These are phyloP conservation scores for Botrytis cinerea DNA, from an alignment of 2,329 filamentous ascomycete genomes.

Conservation along the genomic window DNA sequence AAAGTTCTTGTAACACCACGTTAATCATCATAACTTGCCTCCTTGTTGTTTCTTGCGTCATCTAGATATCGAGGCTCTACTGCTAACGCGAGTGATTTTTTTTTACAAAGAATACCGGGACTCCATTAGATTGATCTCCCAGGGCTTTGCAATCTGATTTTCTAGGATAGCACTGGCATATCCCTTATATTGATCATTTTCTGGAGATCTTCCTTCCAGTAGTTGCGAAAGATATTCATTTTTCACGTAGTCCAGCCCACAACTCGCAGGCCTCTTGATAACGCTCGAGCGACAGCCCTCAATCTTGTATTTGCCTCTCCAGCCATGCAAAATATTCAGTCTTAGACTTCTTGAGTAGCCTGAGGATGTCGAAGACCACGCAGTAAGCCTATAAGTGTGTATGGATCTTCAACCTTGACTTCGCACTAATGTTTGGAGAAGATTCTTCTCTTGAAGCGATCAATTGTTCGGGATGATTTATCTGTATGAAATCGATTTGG, in stretches of 20 bases:
- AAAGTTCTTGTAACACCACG: background rate
- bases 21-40: background rate
- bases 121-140: background rate
- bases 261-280: background rate
- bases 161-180: background rate
- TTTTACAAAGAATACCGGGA: background rate
- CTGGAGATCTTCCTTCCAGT: background rate
- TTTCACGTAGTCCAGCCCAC: background rate
- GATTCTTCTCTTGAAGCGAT: accelerated
- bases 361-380: background rate
- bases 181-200: background rate
- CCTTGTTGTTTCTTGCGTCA: background rate
- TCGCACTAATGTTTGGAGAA: background rate
- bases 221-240: background rate
- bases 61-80: background rate
- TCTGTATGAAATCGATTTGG: background rate
- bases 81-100: background rate
- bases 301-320: background rate
- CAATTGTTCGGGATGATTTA: background rate
- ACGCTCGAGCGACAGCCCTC: background rate
- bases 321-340: background rate
- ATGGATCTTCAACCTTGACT: background rate
- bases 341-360: background rate
- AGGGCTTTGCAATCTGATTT: background rate
- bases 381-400: background rate